phyloP scores from a whole-genome alignment of 352 stramenopile genomes.

The Globisporangium orthogonon region DNA sequence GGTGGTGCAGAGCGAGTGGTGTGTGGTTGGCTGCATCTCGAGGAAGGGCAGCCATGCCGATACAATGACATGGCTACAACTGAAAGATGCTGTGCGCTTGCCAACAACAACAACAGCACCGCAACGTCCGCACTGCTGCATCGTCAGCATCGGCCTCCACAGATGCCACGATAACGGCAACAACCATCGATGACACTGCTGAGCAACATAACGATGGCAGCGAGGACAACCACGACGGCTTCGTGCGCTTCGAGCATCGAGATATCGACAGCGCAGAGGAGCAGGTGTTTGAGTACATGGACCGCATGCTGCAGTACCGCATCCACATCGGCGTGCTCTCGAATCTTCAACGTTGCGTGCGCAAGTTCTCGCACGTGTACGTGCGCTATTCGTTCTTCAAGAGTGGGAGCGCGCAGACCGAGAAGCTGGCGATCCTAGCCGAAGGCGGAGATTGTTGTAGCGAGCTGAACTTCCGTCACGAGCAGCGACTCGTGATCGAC shows the following conservation, averaged over 20 bases:
- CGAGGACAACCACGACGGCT: slow-evolving; percentile 11
- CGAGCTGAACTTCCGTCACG: slow-evolving; percentile 12
- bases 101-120: slow-evolving; percentile 17
- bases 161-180: background rate
- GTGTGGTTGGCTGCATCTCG: too few relatives aligned
- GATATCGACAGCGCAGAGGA: slow-evolving; percentile 36
- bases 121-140: background rate
- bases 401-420: slow-evolving; percentile 23
- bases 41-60: too few relatives aligned
- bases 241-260: slow-evolving; percentile 24
- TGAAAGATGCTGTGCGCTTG: too few relatives aligned
- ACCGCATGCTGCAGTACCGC: slow-evolving; percentile 40
- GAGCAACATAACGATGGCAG: background rate
- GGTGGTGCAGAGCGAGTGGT: too few relatives aligned
- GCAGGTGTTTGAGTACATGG: slow-evolving; percentile 46
- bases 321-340: slow-evolving; percentile 21
- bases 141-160: background rate
- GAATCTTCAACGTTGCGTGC: slow-evolving; percentile 14
- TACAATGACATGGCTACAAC: too few relatives aligned
- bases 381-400: slow-evolving; percentile 44
- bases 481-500: slow-evolving; percentile 35
- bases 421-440: slow-evolving; percentile 10
- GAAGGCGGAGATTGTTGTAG: slow-evolving; percentile 4
- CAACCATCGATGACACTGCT: too few relatives aligned
- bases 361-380: slow-evolving; percentile 31